Evolutionary conservation across 73 alveolate genomes (phyloP), one percentile per base, ranked within the genome.

Genomic region (Paraurostyla sp.): DNA sequence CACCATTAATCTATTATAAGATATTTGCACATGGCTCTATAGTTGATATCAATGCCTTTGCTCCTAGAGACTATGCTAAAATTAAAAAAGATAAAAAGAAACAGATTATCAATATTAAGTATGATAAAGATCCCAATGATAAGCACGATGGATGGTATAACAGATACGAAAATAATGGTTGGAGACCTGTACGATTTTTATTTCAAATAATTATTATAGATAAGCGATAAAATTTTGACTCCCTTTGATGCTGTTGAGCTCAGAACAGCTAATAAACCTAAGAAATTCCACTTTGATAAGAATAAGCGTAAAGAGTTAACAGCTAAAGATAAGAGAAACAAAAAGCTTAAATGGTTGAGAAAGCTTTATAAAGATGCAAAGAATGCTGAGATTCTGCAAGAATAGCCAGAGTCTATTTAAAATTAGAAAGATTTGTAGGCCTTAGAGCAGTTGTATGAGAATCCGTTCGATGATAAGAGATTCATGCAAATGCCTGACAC

Each of bases 1-100:
- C 99, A 40, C 99, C 99, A 6, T 59, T 91, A 71, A 95, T 96
- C 76, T 96, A 96, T 76, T 96, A 95, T 62, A 96, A 96, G 90
- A 95, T 96, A 36, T 96, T 92, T 80, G 87, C 95, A n/a, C 99
- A 96, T 81, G 98, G 97, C 13, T 91, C 96, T 13, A 36, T 94
- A 18, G 92, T 85, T 38, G 99, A 96, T 88, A 80, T 96, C 13
- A 95, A 95, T 33, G 91, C 97, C 9, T 96, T 95, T 80, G 99
- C 99, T 0, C 99, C 99, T 0, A 68, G 99, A 45, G 99, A 96
- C 63, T 96, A 96, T 76, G 83, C 90, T 48, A 65, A 60, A 20
- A 71, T 94, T 9, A 87, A 93, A 62, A 68, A 90, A n/a, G 71
- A 71, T 50, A 90, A 75, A 38, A 60, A 54, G 68, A 94, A 92